Percentiles rank a stretch among this genome's conserved stretches.
Evolutionary conservation across 2,329 filamentous ascomycete species (phyloP).

Genomic region (Colletotrichum abscissum): DNA sequence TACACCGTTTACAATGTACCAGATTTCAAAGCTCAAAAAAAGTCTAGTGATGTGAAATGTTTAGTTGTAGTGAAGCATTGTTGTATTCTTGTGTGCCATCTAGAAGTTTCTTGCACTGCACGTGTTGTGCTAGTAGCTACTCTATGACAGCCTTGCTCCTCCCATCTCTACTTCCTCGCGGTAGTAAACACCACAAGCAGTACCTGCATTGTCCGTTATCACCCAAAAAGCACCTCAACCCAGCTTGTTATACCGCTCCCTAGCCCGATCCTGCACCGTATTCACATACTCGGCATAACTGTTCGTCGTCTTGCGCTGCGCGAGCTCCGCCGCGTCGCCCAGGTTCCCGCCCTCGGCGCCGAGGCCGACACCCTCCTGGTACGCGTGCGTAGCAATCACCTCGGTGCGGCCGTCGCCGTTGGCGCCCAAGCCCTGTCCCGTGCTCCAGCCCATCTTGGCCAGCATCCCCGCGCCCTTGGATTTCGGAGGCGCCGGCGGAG

Average conservation of each 20-base stretch:
- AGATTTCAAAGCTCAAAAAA: background rate
- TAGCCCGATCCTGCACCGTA: slow-evolving; percentile 73
- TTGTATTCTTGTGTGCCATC: background rate
- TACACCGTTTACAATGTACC: background rate
- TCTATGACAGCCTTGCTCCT: too few relatives aligned
- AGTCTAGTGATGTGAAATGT: background rate
- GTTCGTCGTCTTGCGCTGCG: slow-evolving; percentile 69
- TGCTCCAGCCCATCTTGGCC: slow-evolving; percentile 79
- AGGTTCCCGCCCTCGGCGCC: slow-evolving; percentile 77
- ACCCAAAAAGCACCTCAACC: slow-evolving; percentile 13
- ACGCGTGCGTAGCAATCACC: slow-evolving; percentile 72
- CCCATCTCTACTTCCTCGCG: background rate
- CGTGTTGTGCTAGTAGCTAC: too few relatives aligned
- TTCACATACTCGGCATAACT: slow-evolving; percentile 72
- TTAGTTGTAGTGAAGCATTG: background rate
- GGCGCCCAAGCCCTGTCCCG: slow-evolving; percentile 73
- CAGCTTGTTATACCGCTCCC: slow-evolving; percentile 73
- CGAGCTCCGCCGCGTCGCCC: slow-evolving; percentile 74
- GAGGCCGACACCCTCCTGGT: slow-evolving; percentile 75
- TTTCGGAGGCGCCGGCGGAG: slow-evolving; percentile 49
- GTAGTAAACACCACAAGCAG: background rate
- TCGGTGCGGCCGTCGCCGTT: slow-evolving; percentile 72
- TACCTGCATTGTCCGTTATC: background rate
- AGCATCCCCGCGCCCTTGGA: slow-evolving; percentile 76
- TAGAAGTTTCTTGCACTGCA: too few relatives aligned